Evolutionary conservation across 2,329 filamentous ascomycete species (phyloP).

Genomic region (Penicillium sp.): DNA sequence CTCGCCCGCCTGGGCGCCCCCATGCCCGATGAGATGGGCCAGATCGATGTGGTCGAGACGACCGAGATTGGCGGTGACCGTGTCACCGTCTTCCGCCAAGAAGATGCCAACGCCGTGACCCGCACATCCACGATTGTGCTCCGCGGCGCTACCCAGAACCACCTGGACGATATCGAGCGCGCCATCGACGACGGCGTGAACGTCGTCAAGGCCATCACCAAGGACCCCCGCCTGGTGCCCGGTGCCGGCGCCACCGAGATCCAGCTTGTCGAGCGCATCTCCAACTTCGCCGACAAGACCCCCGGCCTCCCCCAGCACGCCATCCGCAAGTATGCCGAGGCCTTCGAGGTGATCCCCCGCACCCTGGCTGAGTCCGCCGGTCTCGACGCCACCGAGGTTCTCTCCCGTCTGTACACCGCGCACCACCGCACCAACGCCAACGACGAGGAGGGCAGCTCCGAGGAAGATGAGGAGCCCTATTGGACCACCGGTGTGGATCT

Average conservation of each 20-base stretch:
- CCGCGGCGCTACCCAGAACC: constrained; percentile 95
- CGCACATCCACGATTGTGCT: constrained; percentile 93
- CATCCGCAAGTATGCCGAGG: constrained; percentile 96
- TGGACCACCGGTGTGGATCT: constrained; percentile 95
- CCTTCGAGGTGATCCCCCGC: constrained; percentile 94
- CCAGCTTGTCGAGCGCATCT: constrained; percentile 90
- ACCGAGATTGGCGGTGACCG: constrained; percentile 97
- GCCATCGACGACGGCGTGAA: constrained; percentile 98
- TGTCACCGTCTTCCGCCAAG: constrained; percentile 97
- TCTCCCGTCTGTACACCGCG: constrained; percentile 89
- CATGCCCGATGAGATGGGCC: constrained; percentile 99
- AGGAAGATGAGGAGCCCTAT: constrained; percentile 73
- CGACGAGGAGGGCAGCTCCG: constrained; percentile 45
- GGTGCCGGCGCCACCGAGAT: constrained; percentile 94
- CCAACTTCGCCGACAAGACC: constrained; percentile 88
- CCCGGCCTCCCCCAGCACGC: constrained; percentile 92
- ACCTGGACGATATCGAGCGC: constrained; percentile 94
- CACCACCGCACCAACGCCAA: constrained; percentile 65
- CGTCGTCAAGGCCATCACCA: constrained; percentile 96
- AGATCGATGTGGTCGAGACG: constrained; percentile 92
- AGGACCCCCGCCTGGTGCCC: constrained; percentile 87
- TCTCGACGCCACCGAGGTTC: constrained; percentile 93
- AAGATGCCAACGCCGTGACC: constrained; percentile 76
- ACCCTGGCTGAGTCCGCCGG: constrained; percentile 94
- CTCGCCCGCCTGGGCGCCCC: constrained; percentile 92